Percentiles rank a stretch among this genome's conserved stretches.
Evolutionary conservation across 495 filamentous ascomycete genomes (phyloP).

Genomic region (Talaromyces adpressus): DNA sequence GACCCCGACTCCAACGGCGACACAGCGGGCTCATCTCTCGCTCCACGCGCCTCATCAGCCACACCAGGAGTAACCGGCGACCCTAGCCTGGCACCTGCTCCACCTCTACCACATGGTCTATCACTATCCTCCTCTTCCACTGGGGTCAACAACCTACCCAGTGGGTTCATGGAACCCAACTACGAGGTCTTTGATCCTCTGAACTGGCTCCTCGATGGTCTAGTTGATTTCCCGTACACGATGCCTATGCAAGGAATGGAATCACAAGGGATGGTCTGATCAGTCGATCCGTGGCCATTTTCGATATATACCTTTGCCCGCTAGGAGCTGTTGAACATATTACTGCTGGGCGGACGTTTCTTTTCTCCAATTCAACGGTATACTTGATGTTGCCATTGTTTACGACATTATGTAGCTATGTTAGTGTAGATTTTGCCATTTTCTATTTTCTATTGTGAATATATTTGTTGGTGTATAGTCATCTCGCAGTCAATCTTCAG

Average conservation of each 20-base stretch:
- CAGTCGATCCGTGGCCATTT: no score
- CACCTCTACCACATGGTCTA: slow-evolving; percentile 28
- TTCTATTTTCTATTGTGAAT: background rate
- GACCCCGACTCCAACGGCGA: slow-evolving; percentile 74
- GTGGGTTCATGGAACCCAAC: slow-evolving; percentile 55
- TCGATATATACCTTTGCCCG: background rate
- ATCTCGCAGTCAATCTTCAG: background rate
- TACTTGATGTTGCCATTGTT: background rate
- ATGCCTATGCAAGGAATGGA: slow-evolving; percentile 35
- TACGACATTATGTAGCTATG: background rate
- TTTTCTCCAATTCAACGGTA: background rate
- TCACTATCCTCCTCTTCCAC: slow-evolving; percentile 23
- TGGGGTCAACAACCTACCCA: slow-evolving; percentile 35
- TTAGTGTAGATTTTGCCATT: background rate
- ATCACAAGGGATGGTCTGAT: slow-evolving; percentile 25
- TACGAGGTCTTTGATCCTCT: slow-evolving; percentile 86
- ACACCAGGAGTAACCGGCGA: slow-evolving; percentile 35
- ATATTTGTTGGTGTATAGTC: background rate
- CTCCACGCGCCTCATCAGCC: slow-evolving; percentile 22
- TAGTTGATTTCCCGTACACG: slow-evolving; percentile 71
- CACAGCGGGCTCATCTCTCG: slow-evolving; percentile 58
- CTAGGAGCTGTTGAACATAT: background rate
- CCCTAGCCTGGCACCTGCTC: slow-evolving; percentile 41
- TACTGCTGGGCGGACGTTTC: background rate
- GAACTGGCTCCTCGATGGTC: slow-evolving; percentile 83